Percentiles rank a stretch among this genome's conserved stretches.
phyloP scores from a whole-genome alignment of 179 eudicot species.

The Carnegiea gigantea region DNA sequence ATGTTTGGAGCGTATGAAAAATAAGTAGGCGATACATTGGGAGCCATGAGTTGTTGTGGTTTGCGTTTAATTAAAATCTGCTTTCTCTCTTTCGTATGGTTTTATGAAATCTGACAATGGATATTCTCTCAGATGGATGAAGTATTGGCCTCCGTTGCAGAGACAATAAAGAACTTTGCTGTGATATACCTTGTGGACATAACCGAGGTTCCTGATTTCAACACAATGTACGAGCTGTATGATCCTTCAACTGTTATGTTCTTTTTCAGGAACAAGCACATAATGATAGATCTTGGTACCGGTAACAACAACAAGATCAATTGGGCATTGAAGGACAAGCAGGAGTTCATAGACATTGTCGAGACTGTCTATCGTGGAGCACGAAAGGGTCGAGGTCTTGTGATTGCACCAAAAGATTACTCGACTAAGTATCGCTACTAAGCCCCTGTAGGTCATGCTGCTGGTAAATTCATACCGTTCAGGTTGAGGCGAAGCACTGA shows the following conservation, averaged over 20 bases:
- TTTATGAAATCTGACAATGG: not conserved
- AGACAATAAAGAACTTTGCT: constrained; percentile 77
- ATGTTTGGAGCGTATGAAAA: not conserved
- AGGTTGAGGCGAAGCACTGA: constrained; percentile 13
- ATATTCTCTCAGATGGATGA: constrained; percentile 67
- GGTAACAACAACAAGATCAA: constrained; percentile 52
- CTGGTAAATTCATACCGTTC: not conserved
- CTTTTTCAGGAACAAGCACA: constrained; percentile 93
- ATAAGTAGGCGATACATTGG: not conserved
- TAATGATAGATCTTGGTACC: constrained; percentile 77
- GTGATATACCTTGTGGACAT: constrained; percentile 81
- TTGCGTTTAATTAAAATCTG: not conserved
- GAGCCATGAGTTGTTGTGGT: not conserved
- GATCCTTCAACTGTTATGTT: constrained; percentile 85
- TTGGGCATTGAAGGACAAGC: constrained; percentile 49
- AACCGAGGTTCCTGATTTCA: constrained; percentile 92
- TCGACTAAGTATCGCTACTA: constrained; percentile 70
- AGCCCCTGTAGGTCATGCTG: constrained; percentile 16
- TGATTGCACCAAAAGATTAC: constrained; percentile 76
- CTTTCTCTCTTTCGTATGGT: not conserved
- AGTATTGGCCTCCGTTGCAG: constrained; percentile 81
- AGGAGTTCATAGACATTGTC: constrained; percentile 48
- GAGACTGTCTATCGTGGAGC: constrained; percentile 52
- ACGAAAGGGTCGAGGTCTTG: constrained; percentile 67
- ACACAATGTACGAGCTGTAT: constrained; percentile 83